These are phyloP conservation scores for Melocanna baccifera DNA, from an alignment of 176 grass and related monocot genomes.

Conservation along the genomic window DNA sequence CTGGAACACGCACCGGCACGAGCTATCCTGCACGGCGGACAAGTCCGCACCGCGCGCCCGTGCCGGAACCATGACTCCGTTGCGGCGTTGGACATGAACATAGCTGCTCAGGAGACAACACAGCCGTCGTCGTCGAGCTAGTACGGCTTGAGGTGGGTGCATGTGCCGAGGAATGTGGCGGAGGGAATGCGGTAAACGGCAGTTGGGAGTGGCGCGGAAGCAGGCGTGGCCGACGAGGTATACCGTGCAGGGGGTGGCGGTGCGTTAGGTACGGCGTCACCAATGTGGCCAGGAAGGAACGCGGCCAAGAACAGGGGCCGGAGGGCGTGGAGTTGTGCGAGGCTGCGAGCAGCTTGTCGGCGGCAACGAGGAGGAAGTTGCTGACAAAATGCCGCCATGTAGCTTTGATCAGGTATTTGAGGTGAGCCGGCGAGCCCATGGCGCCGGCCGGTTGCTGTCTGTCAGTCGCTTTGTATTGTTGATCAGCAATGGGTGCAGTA, in stretches of 20 bases:
- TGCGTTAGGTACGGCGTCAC: no score
- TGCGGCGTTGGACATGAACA: background rate
- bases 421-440: no score
- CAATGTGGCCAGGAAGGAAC: no score
- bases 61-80: background rate
- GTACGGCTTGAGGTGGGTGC: background rate
- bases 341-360: no score
- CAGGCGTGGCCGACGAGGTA: conserved; percentile 28
- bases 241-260: background rate
- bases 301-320: no score
- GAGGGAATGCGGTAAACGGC: background rate
- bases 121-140: background rate
- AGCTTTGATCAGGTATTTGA: no score
- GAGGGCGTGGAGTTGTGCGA: no score
- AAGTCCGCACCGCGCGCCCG: background rate
- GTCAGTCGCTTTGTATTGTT: no score
- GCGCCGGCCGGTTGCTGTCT: no score
- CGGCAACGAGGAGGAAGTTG: no score
- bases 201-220: background rate
- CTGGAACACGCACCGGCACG: conserved; percentile 11
- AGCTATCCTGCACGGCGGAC: background rate
- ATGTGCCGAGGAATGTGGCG: conserved; percentile 11
- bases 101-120: background rate
- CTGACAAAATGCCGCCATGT: no score
- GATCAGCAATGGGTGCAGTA: no score